Evolutionary conservation across 495 filamentous ascomycete genomes (phyloP), one percentile per base, ranked within the genome.

Genomic region (Penicillium crystallinum): DNA sequence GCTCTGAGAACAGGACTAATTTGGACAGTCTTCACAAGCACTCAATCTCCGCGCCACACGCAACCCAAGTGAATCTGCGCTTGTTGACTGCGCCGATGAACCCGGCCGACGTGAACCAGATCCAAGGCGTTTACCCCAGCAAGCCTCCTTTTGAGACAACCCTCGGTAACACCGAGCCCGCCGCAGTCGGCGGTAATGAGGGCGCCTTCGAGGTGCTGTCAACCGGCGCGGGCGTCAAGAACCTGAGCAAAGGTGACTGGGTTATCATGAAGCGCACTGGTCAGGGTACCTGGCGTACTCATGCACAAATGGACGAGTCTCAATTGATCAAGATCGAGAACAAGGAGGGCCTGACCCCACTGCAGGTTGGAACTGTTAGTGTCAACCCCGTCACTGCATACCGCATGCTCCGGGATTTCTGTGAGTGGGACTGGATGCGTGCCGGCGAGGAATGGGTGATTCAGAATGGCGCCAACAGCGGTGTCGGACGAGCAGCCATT

Each of bases 361-460:
- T 84, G 19, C 91, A 96, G 63, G 87, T 86, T 6, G 92, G 85
- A 1, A 97, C 88, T 0, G 86, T 96, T 18, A 82, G 78, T 34
- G 89, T 98, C 12, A 98, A 98, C 64, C 93, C 93, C 4, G 89
- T 89, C 55, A 93, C 89, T 6, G 93, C 91, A 6, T 97, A 91
- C 69, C 80, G 90, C 23, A 92, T 97, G 89, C 77, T 98, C 52
- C 82, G 81, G 52, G 90, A 95, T 65, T 96, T 91, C 63, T 85
- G 81, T 36, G 67, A 78, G 7, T 69, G 82, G 71, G 71, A 77
- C 48, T 73, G 69, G 66, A 61, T 79, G 68, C 72, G 74, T 3
- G 54, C 65, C 22, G 72, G 72, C 0, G 67, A 79, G 60, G 81
- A 85, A 45, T 98, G 95, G 95, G 86, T 95, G 54, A 76, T 97